These are phyloP conservation scores for Suillus lakei DNA, from an alignment of 768 basidiomycete genomes.

Conservation along the genomic window DNA sequence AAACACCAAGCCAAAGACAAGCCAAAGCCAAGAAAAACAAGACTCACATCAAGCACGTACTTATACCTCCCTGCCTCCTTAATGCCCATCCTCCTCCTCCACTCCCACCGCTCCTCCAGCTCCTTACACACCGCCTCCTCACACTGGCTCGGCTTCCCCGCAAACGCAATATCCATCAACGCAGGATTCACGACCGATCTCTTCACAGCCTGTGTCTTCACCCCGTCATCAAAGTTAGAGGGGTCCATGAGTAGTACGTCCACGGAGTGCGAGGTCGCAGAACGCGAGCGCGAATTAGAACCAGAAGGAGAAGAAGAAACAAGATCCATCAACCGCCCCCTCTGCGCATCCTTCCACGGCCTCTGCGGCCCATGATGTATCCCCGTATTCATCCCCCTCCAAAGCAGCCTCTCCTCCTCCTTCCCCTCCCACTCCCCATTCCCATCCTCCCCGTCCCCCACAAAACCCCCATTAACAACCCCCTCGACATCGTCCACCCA, in stretches of 20 bases:
- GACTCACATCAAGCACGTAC: slow-evolving; percentile 54
- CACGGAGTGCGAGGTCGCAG: slow-evolving; percentile 10
- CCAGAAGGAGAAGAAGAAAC: neutral
- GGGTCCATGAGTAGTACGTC: slow-evolving; percentile 34
- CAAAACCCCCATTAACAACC: too few relatives aligned
- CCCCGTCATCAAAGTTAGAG: too few relatives aligned
- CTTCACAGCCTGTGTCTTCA: slow-evolving; percentile 35
- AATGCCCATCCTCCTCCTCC: slow-evolving; percentile 45
- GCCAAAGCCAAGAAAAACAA: neutral
- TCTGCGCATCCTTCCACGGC: slow-evolving; percentile 54
- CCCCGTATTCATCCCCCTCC: slow-evolving; percentile 75
- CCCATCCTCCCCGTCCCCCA: slow-evolving; percentile 51
- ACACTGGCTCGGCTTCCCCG: slow-evolving; percentile 48
- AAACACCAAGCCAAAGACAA: too few relatives aligned
- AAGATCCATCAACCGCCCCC: slow-evolving; percentile 46
- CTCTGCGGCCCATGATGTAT: slow-evolving; percentile 43
- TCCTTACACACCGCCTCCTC: slow-evolving; percentile 44
- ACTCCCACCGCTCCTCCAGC: slow-evolving; percentile 50
- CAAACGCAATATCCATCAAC: slow-evolving; percentile 59
- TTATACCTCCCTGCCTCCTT: slow-evolving; percentile 56
- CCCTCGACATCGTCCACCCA: slow-evolving; percentile 52
- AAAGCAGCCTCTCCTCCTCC: slow-evolving; percentile 60
- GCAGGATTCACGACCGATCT: slow-evolving; percentile 51
- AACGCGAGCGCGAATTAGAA: neutral
- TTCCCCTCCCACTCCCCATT: slow-evolving; percentile 64